phyloP scores from a whole-genome alignment of 306 rosid species.

The Carpinus fangiana region DNA sequence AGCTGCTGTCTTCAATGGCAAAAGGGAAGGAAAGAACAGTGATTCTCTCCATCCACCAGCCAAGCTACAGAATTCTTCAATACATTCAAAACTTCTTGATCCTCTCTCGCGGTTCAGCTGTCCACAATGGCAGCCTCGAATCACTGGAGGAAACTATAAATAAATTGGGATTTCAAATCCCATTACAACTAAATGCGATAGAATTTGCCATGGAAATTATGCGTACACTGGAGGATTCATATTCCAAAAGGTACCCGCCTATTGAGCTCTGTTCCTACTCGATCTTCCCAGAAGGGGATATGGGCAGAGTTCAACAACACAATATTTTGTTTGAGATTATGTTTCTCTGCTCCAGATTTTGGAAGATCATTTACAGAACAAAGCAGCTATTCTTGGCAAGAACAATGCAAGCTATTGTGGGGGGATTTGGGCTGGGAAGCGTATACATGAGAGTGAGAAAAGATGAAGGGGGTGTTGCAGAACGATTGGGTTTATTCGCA shows the following conservation, averaged over 20 bases:
- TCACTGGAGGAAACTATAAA: constrained; percentile 56
- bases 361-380: constrained; percentile 83
- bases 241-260: constrained; percentile 25
- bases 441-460: constrained; percentile 65
- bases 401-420: constrained; percentile 85
- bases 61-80: constrained; percentile 77
- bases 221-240: constrained; percentile 45
- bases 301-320: constrained; percentile 13
- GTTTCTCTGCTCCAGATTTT: constrained; percentile 77
- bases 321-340: constrained; percentile 56
- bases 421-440: constrained; percentile 82
- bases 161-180: constrained; percentile 57
- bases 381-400: constrained; percentile 82
- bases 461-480: constrained; percentile 72
- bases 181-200: constrained; percentile 67
- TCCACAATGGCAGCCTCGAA: constrained; percentile 68
- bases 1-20: constrained; percentile 67
- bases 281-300: constrained; percentile 41
- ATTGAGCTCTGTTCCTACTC: constrained; percentile 28
- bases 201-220: constrained; percentile 88
- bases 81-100: constrained; percentile 69
- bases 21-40: constrained; percentile 61
- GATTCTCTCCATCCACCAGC: constrained; percentile 85
- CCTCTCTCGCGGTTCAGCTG: constrained; percentile 69
- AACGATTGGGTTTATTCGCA: constrained; percentile 77